Conservation (phyloP, 148 eudicot species). For the Fagopyrum esculentum region DNA sequence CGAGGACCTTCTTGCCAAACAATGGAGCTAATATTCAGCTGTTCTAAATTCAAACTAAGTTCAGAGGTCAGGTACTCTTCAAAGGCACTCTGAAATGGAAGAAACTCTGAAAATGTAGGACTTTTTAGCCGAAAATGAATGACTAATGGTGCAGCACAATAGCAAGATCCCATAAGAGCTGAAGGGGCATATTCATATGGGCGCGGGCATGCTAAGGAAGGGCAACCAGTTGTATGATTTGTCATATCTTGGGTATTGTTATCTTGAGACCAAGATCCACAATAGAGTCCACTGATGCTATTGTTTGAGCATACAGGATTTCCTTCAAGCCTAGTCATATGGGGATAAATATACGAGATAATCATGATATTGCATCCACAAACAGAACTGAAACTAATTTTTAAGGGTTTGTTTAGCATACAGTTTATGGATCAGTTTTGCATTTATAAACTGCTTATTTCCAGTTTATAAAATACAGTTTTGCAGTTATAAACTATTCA, state of each 20-base stretch:
- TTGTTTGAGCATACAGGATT: conserved; percentile 58
- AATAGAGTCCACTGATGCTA: neutral
- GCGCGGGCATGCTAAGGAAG: conserved; percentile 49
- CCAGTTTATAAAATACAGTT: no score
- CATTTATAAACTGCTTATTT: no score
- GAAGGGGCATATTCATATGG: conserved; percentile 56
- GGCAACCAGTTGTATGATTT: conserved; percentile 37
- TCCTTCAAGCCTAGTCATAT: conserved; percentile 52
- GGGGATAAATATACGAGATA: neutral
- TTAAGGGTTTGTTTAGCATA: neutral
- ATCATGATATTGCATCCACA: neutral
- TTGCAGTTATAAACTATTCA: no score
- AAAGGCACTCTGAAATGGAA: conserved; percentile 45
- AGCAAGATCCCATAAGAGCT: conserved; percentile 42
- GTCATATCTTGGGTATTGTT: conserved; percentile 22
- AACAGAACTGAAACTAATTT: neutral
- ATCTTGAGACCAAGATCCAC: conserved; percentile 21
- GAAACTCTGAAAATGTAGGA: conserved; percentile 71
- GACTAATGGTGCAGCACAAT: conserved; percentile 81
- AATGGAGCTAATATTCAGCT: conserved; percentile 59
- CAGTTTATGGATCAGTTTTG: no score
- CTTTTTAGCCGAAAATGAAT: conserved; percentile 78
- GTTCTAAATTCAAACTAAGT: conserved; percentile 46
- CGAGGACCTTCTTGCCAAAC: conserved; percentile 87
- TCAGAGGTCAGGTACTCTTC: conserved; percentile 41